A percentile compares a stretch with the other conserved stretches of the same genome.
Conservation (phyloP, 2,329 filamentous ascomycete species). For the Kalmusia sp. region DNA sequence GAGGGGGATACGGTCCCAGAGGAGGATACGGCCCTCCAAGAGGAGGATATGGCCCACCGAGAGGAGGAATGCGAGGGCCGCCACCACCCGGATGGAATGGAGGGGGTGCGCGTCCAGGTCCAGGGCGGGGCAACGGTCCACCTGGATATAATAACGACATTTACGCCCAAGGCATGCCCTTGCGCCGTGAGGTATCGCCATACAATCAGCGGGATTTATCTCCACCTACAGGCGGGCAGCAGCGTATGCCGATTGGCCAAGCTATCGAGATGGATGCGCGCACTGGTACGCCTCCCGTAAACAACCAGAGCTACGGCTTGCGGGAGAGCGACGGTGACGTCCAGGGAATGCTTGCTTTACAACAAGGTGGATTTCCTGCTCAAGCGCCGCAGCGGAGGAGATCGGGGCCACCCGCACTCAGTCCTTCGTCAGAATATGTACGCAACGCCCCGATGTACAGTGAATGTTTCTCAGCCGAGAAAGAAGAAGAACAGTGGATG, state of each 20-base stretch:
- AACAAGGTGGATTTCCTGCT: conserved; percentile 57
- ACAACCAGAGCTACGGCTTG: conserved; percentile 47
- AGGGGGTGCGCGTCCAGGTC: conserved; percentile 40
- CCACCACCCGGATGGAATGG: conserved; percentile 51
- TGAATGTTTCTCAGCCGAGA: too few relatives aligned
- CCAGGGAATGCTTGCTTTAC: conserved; percentile 74
- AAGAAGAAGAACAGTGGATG: too few relatives aligned
- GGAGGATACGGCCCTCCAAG: conserved; percentile 46
- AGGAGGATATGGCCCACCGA: conserved; percentile 44
- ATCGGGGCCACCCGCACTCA: conserved; percentile 28
- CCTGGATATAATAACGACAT: conserved; percentile 50
- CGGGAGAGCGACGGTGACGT: conserved; percentile 74
- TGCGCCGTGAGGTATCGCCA: conserved; percentile 44
- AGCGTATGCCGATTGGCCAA: conserved; percentile 61
- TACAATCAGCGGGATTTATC: conserved; percentile 65
- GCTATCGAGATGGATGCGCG: conserved; percentile 82
- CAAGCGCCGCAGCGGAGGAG: conserved; percentile 34
- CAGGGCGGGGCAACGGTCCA: conserved; percentile 49
- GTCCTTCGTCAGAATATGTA: conserved; percentile 75
- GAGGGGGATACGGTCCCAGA: conserved; percentile 45
- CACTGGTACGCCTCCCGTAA: conserved; percentile 33
- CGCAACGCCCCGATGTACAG: too few relatives aligned
- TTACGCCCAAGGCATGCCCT: conserved; percentile 50
- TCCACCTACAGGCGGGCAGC: conserved; percentile 55
- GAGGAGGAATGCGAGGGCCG: conserved; percentile 49